These are phyloP conservation scores for Fonsecaea pedrosoi DNA, from an alignment of 2,329 filamentous ascomycete genomes.

Conservation along the genomic window DNA sequence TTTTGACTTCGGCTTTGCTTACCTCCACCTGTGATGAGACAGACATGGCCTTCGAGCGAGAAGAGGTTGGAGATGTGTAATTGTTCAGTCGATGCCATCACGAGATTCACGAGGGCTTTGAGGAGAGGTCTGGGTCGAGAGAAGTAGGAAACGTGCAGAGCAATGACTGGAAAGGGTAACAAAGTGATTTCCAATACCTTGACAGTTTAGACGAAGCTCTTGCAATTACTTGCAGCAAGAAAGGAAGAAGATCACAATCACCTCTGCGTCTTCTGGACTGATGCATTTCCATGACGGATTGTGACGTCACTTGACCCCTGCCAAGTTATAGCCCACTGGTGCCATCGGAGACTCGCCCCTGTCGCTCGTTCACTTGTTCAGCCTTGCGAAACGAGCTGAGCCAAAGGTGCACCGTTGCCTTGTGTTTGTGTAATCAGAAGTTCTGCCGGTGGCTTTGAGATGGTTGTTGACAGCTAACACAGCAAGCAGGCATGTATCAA, in stretches of 20 bases:
- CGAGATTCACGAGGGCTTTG: neutral
- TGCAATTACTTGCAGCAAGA: neutral
- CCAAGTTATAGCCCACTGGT: neutral
- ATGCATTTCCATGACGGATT: neutral
- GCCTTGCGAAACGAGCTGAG: neutral
- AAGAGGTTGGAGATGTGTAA: slow-evolving; percentile 42
- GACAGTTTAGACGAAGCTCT: neutral
- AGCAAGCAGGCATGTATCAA: too few relatives aligned
- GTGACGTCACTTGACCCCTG: slow-evolving; percentile 2
- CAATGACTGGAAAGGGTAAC: neutral
- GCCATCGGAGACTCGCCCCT: neutral
- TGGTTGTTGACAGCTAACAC: too few relatives aligned
- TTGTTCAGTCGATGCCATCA: slow-evolving; percentile 41
- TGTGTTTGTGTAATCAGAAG: too few relatives aligned
- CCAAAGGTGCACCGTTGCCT: too few relatives aligned
- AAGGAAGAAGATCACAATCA: neutral
- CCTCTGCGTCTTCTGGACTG: neutral
- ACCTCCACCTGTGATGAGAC: slow-evolving; percentile 45
- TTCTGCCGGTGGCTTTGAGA: too few relatives aligned
- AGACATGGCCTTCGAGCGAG: slow-evolving; percentile 43
- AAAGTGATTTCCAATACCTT: neutral
- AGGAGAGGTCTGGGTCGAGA: neutral
- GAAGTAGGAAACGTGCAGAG: neutral
- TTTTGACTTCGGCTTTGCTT: neutral
- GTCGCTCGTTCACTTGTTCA: neutral